phyloP scores from a whole-genome alignment of 257 asterid genomes.

The Solanum paucissectum region DNA sequence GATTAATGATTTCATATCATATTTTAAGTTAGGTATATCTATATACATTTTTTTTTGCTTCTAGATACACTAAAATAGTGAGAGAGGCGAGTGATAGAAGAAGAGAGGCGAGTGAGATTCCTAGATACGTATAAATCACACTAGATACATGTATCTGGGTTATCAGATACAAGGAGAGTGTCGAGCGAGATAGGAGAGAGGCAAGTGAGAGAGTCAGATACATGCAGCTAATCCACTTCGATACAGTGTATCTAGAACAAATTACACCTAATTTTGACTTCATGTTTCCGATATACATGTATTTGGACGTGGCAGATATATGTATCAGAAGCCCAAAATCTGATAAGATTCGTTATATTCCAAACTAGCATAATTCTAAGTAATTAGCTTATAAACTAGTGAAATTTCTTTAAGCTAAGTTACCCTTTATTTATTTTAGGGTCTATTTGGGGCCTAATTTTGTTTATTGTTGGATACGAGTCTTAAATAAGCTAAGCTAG shows the following conservation, averaged over 20 bases:
- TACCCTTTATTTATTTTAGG: too few species aligned
- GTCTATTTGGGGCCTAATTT: too few species aligned
- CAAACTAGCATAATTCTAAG: too few species aligned
- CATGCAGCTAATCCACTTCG: neutral
- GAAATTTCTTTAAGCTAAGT: too few species aligned
- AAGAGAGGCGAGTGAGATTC: too few species aligned
- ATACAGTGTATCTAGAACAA: neutral
- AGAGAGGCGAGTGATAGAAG: neutral
- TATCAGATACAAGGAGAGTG: neutral
- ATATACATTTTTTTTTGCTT: neutral
- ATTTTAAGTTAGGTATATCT: too few species aligned
- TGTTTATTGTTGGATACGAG: neutral
- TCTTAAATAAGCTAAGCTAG: neutral
- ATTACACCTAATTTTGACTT: too few species aligned
- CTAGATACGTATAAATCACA: neutral
- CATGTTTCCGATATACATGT: neutral
- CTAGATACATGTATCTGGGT: neutral
- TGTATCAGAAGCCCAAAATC: too few species aligned
- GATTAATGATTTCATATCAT: neutral
- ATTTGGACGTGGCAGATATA: rapidly evolving
- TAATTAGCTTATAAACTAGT: neutral
- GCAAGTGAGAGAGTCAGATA: too few species aligned
- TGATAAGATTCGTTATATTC: too few species aligned
- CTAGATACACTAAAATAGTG: neutral
- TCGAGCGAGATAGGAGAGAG: too few species aligned